A percentile compares a stretch with the other conserved stretches of the same genome.
These are phyloP conservation scores for Cynara cardunculus DNA, from an alignment of 129 eudicot species.

Conservation along the genomic window DNA sequence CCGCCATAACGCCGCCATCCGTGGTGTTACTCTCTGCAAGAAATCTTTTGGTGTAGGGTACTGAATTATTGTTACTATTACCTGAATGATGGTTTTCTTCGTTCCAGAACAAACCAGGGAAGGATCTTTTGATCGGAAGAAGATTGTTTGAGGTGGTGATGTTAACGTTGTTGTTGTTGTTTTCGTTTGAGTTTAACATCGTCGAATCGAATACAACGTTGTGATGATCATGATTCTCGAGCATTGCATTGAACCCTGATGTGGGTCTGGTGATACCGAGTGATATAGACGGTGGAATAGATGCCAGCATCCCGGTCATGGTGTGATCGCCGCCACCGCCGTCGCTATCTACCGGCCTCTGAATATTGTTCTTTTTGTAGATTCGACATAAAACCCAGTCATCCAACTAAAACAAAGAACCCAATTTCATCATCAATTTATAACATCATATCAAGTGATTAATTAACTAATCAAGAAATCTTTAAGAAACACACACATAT, in stretches of 20 bases:
- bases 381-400: conserved; percentile 97
- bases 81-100: conserved; percentile 28
- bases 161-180: conserved; percentile 8
- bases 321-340: conserved; percentile 28
- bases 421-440: neutral
- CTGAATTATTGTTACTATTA: conserved; percentile 5
- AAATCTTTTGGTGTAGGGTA: conserved; percentile 51
- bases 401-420: conserved; percentile 47
- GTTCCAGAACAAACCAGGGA: conserved; percentile 55
- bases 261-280: conserved; percentile 22
- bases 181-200: conserved; percentile 23
- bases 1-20: conserved; percentile 20
- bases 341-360: conserved; percentile 67
- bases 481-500: neutral
- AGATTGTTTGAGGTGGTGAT: conserved; percentile 19
- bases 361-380: conserved; percentile 75
- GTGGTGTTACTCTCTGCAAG: conserved; percentile 17
- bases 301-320: conserved; percentile 40
- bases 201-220: conserved; percentile 35
- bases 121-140: conserved; percentile 40
- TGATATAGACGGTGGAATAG: conserved; percentile 41
- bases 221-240: conserved; percentile 38
- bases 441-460: no score
- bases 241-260: conserved; percentile 39
- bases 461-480: neutral